Base-by-base conservation (phyloP, 495 filamentous ascomycete genomes). In the Darksidea phi region DNA sequence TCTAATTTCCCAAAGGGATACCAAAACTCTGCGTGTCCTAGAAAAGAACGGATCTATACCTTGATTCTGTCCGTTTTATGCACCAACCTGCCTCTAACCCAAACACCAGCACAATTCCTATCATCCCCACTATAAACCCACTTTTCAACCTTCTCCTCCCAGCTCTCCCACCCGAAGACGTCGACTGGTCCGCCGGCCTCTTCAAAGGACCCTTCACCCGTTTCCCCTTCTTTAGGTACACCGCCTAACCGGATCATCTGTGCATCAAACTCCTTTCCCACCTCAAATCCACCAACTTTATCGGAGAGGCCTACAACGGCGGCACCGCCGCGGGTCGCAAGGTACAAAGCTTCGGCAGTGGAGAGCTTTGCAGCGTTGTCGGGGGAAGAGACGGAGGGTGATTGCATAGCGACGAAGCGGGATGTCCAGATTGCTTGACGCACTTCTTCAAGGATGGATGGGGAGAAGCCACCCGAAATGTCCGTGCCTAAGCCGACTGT, bases 71-170 rank as follows among this genome's bases (percentile, higher is more conserved):
- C 47, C 38, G 53, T 64, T 46, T 13, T 24, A 77, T 94, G 88
- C 48, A 96, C 91, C 74, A 90, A 70, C 67, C 82, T 72, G 41
- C 91, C 91, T 64, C 75, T 79, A 23, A 96, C 89, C 89, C 89
- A 96, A 0, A 96, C 91, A 52, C 74, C 80, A 66, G 73, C 75
- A 1, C 88, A 88, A 75, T 95, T 95, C 64, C 91, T 73, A 71
- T 95, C 91, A 77, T 94, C 88, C 0, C 91, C 91, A 53, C 81
- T 87, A 76, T 84, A 96, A 48, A 95, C 78, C 91, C 91, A 96
- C 81, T 96, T 96, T 21, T 88, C 86, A 10, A 95, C 69, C 68
- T 76, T 80, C 52, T 95, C 88, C 20, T 82, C 78, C 88, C 86
- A 90, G 2, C 45, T 80, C 79, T 96, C 91, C 79, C 81, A 86